These are phyloP conservation scores for Theileria annulata DNA, from an alignment of 169 alveolate species.

Conservation along the genomic window DNA sequence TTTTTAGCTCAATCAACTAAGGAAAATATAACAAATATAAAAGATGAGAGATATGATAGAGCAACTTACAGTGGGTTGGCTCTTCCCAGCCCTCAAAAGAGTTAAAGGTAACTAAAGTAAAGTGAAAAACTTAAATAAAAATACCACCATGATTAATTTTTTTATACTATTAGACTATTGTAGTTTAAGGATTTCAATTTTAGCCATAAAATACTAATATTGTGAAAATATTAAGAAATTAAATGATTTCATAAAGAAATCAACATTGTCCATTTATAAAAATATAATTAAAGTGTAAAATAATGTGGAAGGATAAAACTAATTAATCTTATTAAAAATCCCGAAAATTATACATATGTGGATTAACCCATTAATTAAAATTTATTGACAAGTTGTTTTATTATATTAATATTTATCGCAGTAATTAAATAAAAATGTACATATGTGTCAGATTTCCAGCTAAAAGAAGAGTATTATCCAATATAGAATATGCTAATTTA, in stretches of 20 bases:
- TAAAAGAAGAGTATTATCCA: background rate
- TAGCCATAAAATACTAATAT: background rate
- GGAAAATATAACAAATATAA: background rate
- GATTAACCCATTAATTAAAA: slow-evolving; percentile 2
- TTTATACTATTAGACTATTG: background rate
- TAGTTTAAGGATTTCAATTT: background rate
- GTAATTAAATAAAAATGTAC: background rate
- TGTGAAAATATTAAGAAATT: background rate
- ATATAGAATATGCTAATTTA: background rate
- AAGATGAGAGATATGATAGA: background rate
- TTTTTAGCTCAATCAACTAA: slow-evolving; percentile 82
- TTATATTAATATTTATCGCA: slow-evolving; percentile 9
- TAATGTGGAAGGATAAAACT: background rate
- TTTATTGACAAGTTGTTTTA: background rate
- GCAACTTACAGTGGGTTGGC: slow-evolving; percentile 81
- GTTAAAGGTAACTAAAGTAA: slow-evolving; percentile 79
- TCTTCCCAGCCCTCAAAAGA: slow-evolving; percentile 78
- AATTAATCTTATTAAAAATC: background rate
- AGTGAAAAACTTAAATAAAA: slow-evolving; percentile 1
- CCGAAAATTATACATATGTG: background rate
- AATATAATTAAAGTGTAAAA: background rate
- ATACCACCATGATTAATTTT: slow-evolving; percentile 38
- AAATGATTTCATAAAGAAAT: background rate
- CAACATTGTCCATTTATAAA: background rate
- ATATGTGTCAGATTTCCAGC: slow-evolving; percentile 5